phyloP scores from a whole-genome alignment of 805 yeast genomes.

The Torulaspora delbrueckii region DNA sequence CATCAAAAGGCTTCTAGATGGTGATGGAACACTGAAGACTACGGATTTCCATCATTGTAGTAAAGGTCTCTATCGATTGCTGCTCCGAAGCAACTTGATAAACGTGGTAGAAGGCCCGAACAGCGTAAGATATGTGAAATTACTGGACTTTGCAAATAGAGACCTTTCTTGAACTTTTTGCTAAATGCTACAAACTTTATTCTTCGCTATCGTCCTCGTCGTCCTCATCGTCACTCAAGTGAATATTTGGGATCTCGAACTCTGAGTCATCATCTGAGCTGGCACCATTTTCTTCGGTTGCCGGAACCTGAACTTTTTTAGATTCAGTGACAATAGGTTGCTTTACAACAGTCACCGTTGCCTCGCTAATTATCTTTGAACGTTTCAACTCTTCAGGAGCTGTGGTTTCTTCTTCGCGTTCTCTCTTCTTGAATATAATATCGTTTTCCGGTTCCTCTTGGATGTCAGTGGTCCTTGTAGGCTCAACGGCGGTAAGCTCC shows the following conservation, averaged over 20 bases:
- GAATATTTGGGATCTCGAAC: conserved; percentile 32
- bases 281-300: conserved; percentile 6
- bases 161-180: conserved; percentile 3
- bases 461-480: neutral
- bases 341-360: neutral
- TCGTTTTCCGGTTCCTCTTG: neutral
- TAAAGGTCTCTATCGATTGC: conserved; percentile 20
- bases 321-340: neutral
- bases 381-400: conserved; percentile 6
- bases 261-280: conserved; percentile 29
- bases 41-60: conserved; percentile 18
- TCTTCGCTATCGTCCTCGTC: conserved; percentile 2
- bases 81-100: conserved; percentile 17
- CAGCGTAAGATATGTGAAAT: conserved; percentile 11
- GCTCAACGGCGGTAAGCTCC: neutral
- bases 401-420: conserved; percentile 7
- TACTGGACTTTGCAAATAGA: conserved; percentile 18
- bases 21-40: conserved; percentile 16
- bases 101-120: conserved; percentile 2
- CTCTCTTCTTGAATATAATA: conserved; percentile 14
- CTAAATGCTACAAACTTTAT: neutral
- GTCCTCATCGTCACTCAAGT: conserved; percentile 23
- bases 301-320: neutral
- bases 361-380: conserved; percentile 5
- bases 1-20: conserved; percentile 15